These are phyloP conservation scores for Penicillium sp. DNA, from an alignment of 2,329 filamentous ascomycete genomes.

Conservation along the genomic window DNA sequence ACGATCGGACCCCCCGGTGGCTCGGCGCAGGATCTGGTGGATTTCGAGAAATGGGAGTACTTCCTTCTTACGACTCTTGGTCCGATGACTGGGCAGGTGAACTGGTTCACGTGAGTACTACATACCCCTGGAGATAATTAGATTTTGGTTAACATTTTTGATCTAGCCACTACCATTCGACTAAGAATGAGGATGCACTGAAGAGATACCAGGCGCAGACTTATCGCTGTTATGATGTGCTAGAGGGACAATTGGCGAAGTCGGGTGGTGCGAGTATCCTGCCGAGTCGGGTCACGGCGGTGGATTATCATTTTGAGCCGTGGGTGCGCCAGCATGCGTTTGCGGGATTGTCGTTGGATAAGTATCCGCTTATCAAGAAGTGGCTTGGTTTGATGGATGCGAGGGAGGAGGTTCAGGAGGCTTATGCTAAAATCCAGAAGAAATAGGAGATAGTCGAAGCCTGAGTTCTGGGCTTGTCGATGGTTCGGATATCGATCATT, in stretches of 20 bases:
- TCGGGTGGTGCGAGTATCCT: conserved; percentile 37
- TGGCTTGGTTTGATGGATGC: conserved; percentile 37
- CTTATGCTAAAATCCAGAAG: conserved; percentile 34
- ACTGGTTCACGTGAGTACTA: conserved; percentile 36
- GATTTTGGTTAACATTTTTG: not conserved
- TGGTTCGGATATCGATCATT: too few relatives aligned
- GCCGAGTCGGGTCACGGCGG: conserved; percentile 34
- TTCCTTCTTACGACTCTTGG: conserved; percentile 41
- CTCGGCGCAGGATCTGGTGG: conserved; percentile 37
- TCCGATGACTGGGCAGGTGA: conserved; percentile 40
- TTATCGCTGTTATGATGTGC: conserved; percentile 41
- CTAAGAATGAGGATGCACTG: conserved; percentile 42
- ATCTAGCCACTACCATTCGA: conserved; percentile 37
- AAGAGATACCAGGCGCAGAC: conserved; percentile 39
- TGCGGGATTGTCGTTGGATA: conserved; percentile 38
- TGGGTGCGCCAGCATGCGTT: conserved; percentile 39
- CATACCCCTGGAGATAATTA: not conserved
- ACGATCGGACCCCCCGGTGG: conserved; percentile 32
- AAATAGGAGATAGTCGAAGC: not conserved
- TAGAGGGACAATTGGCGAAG: conserved; percentile 41
- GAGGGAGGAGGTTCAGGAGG: conserved; percentile 38
- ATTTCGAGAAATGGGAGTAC: conserved; percentile 47
- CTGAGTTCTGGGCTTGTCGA: too few relatives aligned
- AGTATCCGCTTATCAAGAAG: conserved; percentile 37
- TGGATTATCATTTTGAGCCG: conserved; percentile 42